phyloP scores from a whole-genome alignment of 768 basidiomycete genomes.

The Auriscalpium microsporum region DNA sequence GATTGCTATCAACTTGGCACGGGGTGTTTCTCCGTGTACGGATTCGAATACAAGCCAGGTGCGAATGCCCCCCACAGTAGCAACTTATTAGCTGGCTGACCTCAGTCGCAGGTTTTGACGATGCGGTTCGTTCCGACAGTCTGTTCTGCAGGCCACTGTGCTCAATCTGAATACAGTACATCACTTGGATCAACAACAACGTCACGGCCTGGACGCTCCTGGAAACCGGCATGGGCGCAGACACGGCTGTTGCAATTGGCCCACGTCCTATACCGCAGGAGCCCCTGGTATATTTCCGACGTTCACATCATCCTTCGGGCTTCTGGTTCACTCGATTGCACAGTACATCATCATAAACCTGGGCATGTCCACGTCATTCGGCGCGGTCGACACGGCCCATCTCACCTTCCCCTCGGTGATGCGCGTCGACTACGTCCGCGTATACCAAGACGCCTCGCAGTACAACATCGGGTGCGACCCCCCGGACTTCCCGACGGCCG shows the following conservation, averaged over 20 bases:
- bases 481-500: constrained; percentile 56
- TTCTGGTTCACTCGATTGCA: background rate
- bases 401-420: constrained; percentile 49
- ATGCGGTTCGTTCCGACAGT: constrained; percentile 1
- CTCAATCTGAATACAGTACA: constrained; percentile 18
- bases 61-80: background rate
- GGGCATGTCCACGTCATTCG: constrained; percentile 56
- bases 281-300: constrained; percentile 27
- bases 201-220: constrained; percentile 32
- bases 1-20: constrained; percentile 25
- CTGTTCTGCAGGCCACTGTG: background rate
- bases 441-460: constrained; percentile 48
- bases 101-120: constrained; percentile 16
- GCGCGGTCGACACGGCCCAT: constrained; percentile 43
- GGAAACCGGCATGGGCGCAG: constrained; percentile 26
- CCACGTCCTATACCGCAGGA: constrained; percentile 32
- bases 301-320: background rate
- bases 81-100: background rate
- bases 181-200: constrained; percentile 36
- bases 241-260: constrained; percentile 25
- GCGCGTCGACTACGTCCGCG: constrained; percentile 76
- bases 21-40: constrained; percentile 31
- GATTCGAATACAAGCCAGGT: constrained; percentile 32
- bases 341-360: constrained; percentile 49
- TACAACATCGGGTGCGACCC: constrained; percentile 66